These are phyloP conservation scores for Xerophyta viscosa DNA, from an alignment of 106 monocot genomes.

Conservation along the genomic window DNA sequence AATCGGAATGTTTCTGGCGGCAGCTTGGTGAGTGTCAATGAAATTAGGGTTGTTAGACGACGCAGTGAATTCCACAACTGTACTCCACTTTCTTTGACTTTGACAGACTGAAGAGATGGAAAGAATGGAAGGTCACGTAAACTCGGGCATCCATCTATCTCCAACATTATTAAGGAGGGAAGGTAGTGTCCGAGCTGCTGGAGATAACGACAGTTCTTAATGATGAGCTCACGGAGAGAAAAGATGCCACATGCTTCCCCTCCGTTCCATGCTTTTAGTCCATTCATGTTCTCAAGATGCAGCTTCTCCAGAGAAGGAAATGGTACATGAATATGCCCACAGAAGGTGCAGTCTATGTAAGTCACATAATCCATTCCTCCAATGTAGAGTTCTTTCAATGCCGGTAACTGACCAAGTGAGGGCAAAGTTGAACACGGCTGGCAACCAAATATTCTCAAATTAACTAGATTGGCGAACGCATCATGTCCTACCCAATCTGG, in stretches of 20 bases:
- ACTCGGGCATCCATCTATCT: background rate
- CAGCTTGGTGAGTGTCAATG: background rate
- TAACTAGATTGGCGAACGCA: constrained; percentile 4
- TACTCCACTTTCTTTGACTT: background rate
- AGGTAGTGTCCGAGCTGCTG: background rate
- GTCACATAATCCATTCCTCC: constrained; percentile 4
- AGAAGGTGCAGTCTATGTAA: constrained; percentile 7
- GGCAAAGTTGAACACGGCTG: constrained; percentile 5
- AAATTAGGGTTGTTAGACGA: background rate
- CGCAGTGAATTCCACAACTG: background rate
- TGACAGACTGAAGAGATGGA: background rate
- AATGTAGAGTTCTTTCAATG: constrained; percentile 10
- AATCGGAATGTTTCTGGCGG: background rate
- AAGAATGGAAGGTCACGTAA: background rate
- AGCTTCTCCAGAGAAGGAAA: constrained; percentile 20
- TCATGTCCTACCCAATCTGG: constrained; percentile 21
- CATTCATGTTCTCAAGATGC: background rate
- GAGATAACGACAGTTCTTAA: background rate
- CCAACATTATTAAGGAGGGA: background rate
- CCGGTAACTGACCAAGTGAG: constrained; percentile 11
- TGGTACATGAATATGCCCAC: constrained; percentile 7
- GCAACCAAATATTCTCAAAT: background rate
- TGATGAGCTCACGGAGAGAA: background rate
- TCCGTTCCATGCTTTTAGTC: background rate
- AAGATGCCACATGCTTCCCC: background rate